These are phyloP conservation scores for Plasmodium berghei DNA, from an alignment of 169 alveolate species.

Conservation along the genomic window DNA sequence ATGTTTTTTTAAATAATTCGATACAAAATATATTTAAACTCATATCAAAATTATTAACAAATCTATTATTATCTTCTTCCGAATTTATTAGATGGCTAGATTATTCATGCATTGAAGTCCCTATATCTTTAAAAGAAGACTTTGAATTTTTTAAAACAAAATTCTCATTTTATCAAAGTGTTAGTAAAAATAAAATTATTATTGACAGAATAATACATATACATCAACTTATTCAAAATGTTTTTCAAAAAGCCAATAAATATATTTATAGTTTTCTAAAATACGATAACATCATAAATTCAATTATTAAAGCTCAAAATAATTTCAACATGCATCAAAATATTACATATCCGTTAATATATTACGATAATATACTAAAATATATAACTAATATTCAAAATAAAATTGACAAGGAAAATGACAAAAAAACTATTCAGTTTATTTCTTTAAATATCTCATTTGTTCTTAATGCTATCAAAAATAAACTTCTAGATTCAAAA, in stretches of 20 bases:
- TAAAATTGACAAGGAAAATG: conserved; percentile 68
- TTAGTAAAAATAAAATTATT: conserved; percentile 74
- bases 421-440: conserved; percentile 72
- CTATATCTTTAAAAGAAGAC: conserved; percentile 61
- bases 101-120: conserved; percentile 75
- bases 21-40: conserved; percentile 70
- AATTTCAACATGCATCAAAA: conserved; percentile 61
- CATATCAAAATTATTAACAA: conserved; percentile 65
- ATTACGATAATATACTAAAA: conserved; percentile 59
- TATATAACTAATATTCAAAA: conserved; percentile 64
- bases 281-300: conserved; percentile 60
- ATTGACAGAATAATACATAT: conserved; percentile 73
- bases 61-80: conserved; percentile 63
- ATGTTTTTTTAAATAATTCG: conserved; percentile 71
- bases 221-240: conserved; percentile 73
- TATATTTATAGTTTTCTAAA: conserved; percentile 73
- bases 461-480: conserved; percentile 63
- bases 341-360: conserved; percentile 56
- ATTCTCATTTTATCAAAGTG: conserved; percentile 74
- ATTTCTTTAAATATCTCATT: conserved; percentile 61
- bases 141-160: conserved; percentile 64
- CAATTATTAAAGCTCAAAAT: conserved; percentile 49
- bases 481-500: conserved; percentile 52
- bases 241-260: conserved; percentile 74
- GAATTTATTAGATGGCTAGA: conserved; percentile 75